Percentiles rank a stretch among this genome's conserved stretches.
Evolutionary conservation across 805 yeast species (phyloP).

Genomic region (Saturnispora galanensis): DNA sequence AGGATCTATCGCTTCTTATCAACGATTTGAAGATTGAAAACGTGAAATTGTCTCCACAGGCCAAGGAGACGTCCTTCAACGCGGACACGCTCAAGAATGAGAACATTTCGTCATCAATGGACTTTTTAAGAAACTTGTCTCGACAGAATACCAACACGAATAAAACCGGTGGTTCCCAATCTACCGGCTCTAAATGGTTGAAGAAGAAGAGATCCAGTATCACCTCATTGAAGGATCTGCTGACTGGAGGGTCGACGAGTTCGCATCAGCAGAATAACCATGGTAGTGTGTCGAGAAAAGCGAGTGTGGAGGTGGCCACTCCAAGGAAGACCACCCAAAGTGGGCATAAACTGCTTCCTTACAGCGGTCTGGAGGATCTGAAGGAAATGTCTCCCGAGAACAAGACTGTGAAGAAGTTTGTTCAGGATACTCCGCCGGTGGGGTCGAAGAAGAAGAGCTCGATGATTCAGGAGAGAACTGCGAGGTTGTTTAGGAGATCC

Average conservation of each 20-base stretch:
- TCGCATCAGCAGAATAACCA: conserved; percentile 16
- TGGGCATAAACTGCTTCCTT: neutral
- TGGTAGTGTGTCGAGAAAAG: conserved; percentile 3
- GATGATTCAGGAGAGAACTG: conserved; percentile 6
- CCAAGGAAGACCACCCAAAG: conserved; percentile 17
- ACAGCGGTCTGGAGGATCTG: conserved; percentile 8
- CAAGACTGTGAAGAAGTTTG: conserved; percentile 2
- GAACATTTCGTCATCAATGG: conserved; percentile 29
- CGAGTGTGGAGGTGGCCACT: conserved; percentile 9
- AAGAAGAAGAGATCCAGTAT: conserved; percentile 28
- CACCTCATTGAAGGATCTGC: conserved; percentile 25
- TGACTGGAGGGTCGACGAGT: conserved; percentile 25
- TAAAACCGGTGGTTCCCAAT: conserved; percentile 9
- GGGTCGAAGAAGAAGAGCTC: conserved; percentile 1
- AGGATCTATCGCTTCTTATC: conserved; percentile 10
- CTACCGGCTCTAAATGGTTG: conserved; percentile 11
- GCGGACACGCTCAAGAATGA: conserved; percentile 11
- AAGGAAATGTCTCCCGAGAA: conserved; percentile 15
- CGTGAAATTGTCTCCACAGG: conserved; percentile 24
- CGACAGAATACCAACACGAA: conserved; percentile 22
- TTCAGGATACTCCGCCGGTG: neutral
- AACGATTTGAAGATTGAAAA: conserved; percentile 23
- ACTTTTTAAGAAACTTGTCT: conserved; percentile 29
- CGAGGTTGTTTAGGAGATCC: conserved; percentile 3
- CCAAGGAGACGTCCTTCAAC: neutral